Base-by-base conservation (phyloP, 306 rosid species). In the Styphnolobium japonicum region DNA sequence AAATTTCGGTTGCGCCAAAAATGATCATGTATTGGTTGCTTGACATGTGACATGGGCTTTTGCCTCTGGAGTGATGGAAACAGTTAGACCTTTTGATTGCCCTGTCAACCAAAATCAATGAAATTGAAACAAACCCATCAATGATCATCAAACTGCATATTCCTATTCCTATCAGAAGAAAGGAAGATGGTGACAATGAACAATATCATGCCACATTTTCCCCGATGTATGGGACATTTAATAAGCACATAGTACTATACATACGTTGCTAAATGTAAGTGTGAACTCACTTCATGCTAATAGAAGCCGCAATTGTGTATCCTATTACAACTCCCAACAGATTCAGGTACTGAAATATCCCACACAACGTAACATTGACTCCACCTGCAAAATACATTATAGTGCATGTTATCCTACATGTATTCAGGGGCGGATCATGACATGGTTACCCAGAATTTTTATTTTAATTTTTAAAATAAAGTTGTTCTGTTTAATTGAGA, bases 271-370 rank as follows among this genome's bases (percentile, higher is more conserved):
- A 49, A 16, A 4, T 19, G 34, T 53, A 33, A 43, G 55, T 56
- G 1, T 58, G 36, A 77, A 76, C 89, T 81, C 81, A 89, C 93
- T 69, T 80, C 91, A 89, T 87, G 84, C 93, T 89, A 34, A 82
- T 81, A 14, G 93, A 82, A 27, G 93, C 85, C 0, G 91, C 93
- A 34, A 89, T 89, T 14, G 93, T 87, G 84, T 89, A 89, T 16
- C 93, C 91, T 27, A 89, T 86, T 2, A 82, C 55, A 39, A 87
- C 45, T 78, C 93, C 93, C 9, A 89, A 42, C 42, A 89, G 77
- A 70, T 84, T 81, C 36, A 87, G 23, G 85, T 85, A 84, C 86
- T 87, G 93, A 71, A 85, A 64, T 64, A 82, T 36, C 12, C 91
- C 93, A 39, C 89, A 85, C 0, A 80, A 15, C 5, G 58, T 82